These are phyloP conservation scores for Rhizopus delemar DNA, from an alignment of 371 early-diverging fungal genomes.

Conservation along the genomic window DNA sequence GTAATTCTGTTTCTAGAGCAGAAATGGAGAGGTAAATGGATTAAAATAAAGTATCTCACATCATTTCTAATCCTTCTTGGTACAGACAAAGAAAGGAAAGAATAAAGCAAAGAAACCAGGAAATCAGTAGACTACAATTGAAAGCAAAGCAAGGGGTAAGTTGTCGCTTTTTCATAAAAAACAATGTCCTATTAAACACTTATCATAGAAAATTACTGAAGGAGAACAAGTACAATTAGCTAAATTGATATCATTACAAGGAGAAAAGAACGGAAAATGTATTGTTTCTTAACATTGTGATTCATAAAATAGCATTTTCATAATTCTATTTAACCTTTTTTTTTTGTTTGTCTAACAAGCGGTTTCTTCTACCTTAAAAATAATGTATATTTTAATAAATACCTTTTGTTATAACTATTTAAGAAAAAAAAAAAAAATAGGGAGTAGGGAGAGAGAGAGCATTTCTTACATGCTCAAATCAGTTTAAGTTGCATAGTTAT, in stretches of 20 bases:
- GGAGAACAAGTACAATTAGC: slow-evolving; percentile 39
- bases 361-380: too few species aligned
- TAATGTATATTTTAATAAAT: too few species aligned
- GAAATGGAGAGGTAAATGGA: slow-evolving; percentile 27
- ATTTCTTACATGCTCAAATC: too few species aligned
- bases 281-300: slow-evolving; percentile 12
- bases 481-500: too few species aligned
- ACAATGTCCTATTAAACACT: not conserved
- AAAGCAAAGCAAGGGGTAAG: slow-evolving; percentile 38
- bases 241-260: slow-evolving; percentile 28
- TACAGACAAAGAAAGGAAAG: slow-evolving; percentile 23
- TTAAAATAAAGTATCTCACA: not conserved
- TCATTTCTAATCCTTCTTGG: not conserved
- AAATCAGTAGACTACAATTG: slow-evolving; percentile 28
- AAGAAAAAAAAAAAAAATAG: too few species aligned
- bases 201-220: slow-evolving; percentile 33
- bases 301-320: not conserved
- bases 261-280: slow-evolving; percentile 24
- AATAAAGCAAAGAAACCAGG: slow-evolving; percentile 28
- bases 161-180: not conserved
- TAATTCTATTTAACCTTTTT: not conserved
- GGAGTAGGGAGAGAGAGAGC: too few species aligned
- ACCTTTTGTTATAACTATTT: too few species aligned
- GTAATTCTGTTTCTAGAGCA: slow-evolving; percentile 17
- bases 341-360: not conserved